Percentiles rank a stretch among this genome's conserved stretches.
Conservation (phyloP, 2,329 filamentous ascomycete species). For the Byssoonygena ceratinophila region DNA sequence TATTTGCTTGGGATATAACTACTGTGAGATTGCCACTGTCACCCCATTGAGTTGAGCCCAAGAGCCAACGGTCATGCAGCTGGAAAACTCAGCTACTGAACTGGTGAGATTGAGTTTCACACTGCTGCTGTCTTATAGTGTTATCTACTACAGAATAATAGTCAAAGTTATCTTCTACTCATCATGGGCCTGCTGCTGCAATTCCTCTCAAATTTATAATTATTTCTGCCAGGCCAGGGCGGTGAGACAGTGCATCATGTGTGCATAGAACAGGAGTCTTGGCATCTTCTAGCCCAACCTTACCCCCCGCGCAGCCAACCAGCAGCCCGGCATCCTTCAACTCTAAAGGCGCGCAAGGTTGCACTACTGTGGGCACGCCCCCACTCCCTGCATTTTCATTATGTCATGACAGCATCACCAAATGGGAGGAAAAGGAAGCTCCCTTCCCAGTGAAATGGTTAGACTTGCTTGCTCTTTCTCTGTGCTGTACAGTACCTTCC, state of each 20-base stretch:
- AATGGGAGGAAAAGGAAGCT: not conserved
- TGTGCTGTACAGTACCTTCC: too few relatives aligned
- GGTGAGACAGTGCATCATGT: slow-evolving; percentile 9
- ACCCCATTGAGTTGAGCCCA: not conserved
- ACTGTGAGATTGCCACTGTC: not conserved
- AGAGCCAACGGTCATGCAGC: too few relatives aligned
- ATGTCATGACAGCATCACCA: too few relatives aligned
- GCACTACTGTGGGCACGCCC: too few relatives aligned
- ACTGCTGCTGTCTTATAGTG: too few relatives aligned
- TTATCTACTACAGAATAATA: too few relatives aligned
- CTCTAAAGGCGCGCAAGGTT: not conserved
- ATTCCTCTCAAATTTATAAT: too few relatives aligned
- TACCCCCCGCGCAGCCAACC: slow-evolving; percentile 4
- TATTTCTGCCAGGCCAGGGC: slow-evolving; percentile 4
- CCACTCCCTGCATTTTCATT: not conserved
- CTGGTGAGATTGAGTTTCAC: too few relatives aligned
- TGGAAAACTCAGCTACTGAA: too few relatives aligned
- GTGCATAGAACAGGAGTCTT: slow-evolving; percentile 3
- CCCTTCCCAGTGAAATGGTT: not conserved
- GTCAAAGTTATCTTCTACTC: too few relatives aligned
- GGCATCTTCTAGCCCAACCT: slow-evolving; percentile 2
- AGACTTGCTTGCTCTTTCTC: not conserved
- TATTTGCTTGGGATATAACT: too few relatives aligned
- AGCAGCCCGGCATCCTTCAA: not conserved
- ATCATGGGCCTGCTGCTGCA: too few relatives aligned